phyloP scores from a whole-genome alignment of 2,329 filamentous ascomycete genomes.

The Aspergillus floridensis region DNA sequence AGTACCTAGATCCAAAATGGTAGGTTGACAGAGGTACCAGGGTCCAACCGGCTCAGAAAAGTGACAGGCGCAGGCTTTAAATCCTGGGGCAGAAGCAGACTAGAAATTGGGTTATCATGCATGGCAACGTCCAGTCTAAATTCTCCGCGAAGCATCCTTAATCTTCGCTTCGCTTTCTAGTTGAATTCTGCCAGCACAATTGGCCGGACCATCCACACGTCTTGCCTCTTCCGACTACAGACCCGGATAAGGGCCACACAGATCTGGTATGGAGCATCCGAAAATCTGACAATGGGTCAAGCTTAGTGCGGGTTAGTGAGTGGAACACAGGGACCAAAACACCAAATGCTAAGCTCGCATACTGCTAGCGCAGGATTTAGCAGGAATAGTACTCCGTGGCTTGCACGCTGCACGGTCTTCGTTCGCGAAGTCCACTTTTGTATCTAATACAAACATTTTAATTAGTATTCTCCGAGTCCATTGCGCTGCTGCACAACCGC shows the following conservation, averaged over 20 bases:
- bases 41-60: background rate
- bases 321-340: background rate
- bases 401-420: background rate
- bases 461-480: background rate
- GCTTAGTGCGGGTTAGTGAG: background rate
- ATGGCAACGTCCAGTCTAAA: background rate
- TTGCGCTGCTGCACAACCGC: background rate
- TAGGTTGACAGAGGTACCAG: background rate
- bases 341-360: background rate
- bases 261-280: constrained; percentile 3
- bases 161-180: background rate
- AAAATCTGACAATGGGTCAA: background rate
- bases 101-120: constrained; percentile 3
- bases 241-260: background rate
- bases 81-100: background rate
- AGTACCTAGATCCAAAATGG: background rate
- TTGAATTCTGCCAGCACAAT: background rate
- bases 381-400: background rate
- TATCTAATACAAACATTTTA: background rate
- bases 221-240: background rate
- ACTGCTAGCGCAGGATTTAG: background rate
- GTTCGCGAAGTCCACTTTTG: background rate
- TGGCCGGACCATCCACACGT: background rate
- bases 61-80: background rate
- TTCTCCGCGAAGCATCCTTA: background rate